Percentiles rank a stretch among this genome's conserved stretches.
Conservation (phyloP, 2,329 filamentous ascomycete genomes). For the Shiraia sp. region DNA sequence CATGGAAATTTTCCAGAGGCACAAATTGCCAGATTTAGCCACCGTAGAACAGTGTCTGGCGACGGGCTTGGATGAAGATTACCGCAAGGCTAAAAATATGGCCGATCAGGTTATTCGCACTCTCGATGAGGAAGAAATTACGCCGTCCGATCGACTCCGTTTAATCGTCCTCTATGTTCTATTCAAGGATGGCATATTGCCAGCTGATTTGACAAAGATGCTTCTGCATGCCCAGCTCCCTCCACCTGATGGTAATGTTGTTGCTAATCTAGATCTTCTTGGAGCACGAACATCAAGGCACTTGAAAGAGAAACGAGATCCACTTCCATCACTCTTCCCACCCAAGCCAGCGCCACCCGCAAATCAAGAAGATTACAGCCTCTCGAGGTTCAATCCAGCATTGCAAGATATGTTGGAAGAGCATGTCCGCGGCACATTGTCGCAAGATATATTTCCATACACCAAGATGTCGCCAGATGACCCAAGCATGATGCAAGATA, state of each 20-base stretch:
- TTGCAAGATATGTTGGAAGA: conserved; percentile 84
- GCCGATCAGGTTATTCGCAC: conserved; percentile 83
- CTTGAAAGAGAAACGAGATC: conserved; percentile 76
- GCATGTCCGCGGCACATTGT: conserved; percentile 49
- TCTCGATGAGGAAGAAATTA: conserved; percentile 81
- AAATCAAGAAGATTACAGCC: conserved; percentile 71
- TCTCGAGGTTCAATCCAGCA: conserved; percentile 84
- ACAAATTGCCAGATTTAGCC: conserved; percentile 84
- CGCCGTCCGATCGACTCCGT: conserved; percentile 74
- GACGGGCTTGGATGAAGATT: conserved; percentile 91
- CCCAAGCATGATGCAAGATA: conserved; percentile 59
- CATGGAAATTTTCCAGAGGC: conserved; percentile 87
- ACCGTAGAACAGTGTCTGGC: conserved; percentile 88
- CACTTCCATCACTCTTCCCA: conserved; percentile 70
- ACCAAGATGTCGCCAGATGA: conserved; percentile 62
- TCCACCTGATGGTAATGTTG: conserved; percentile 69
- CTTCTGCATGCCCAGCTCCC: conserved; percentile 81
- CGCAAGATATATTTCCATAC: conserved; percentile 52
- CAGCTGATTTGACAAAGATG: conserved; percentile 81
- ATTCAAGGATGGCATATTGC: conserved; percentile 82
- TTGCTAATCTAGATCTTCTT: conserved; percentile 79
- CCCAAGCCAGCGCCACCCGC: conserved; percentile 60
- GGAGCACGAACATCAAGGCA: conserved; percentile 73
- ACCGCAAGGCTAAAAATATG: conserved; percentile 85
- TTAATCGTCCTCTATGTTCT: conserved; percentile 84